Base-by-base conservation (phyloP, 352 stramenopile genomes). In the Phytophthora agathidicida region DNA sequence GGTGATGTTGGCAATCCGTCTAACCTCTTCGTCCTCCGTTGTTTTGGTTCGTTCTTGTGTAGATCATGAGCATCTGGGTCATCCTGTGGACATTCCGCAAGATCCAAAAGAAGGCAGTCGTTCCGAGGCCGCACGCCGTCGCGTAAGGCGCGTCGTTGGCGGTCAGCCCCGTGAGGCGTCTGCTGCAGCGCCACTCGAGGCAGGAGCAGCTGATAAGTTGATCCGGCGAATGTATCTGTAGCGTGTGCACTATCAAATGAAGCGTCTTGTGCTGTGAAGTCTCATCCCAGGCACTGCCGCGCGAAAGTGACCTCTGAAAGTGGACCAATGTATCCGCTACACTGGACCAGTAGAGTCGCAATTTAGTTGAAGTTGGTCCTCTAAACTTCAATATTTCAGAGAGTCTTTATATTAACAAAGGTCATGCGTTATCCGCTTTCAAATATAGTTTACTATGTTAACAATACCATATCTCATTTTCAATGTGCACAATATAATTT, bases 51-150 rank as follows among this genome's bases (percentile, higher is more conserved):
- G n/a, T n/a, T n/a, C 30, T 68, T 44, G 8, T 59, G 28, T 20
- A 77, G 69, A 38, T 71, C 23, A 60, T 65, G 41, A 68, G 69
- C 36, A 58, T 78, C 17, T 71, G 65, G 57, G 65, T 75, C 32
- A 35, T 78, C 43, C 54, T 71, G 5, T 78, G 69, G 69, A 71
- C 66, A 2, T 78, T 78, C 48, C 65, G 65, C 43, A 69, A 75
- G 45, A 75, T 71, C 10, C 55, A 65, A 26, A 78, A 74, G 65
- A 78, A 69, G 22, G 55, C 64, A 31, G 57, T 69, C 16, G 60
- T 71, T 10, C 60, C 66, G 48, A 60, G 56, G 35, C 66, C 61
- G n/a, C 52, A 66, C 26, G n/a, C 13, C 6, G 33, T 69, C 31
- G 64, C 44, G 31, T 73, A 58, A 59, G 20, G 22, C 20, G 30